Conservation (phyloP, 2,329 filamentous ascomycete species). For the Colletotrichum sp. region DNA sequence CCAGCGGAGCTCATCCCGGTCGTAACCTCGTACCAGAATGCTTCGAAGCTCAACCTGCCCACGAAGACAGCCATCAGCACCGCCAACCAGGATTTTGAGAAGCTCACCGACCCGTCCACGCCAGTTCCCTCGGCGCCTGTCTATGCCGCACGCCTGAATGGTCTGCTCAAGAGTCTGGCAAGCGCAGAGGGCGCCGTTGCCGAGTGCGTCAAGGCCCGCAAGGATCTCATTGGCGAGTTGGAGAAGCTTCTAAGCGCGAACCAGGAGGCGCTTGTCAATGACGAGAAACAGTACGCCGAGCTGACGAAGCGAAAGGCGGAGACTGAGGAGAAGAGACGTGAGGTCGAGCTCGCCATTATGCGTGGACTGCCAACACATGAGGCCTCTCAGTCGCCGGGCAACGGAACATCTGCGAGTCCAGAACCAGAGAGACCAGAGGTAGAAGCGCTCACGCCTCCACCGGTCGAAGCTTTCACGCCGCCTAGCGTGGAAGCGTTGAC, state of each 20-base stretch:
- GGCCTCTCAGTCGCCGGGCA: slow-evolving; percentile 51
- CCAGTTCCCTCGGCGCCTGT: slow-evolving; percentile 83
- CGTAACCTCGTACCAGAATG: slow-evolving; percentile 73
- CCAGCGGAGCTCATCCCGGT: slow-evolving; percentile 81
- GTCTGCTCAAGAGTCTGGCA: slow-evolving; percentile 87
- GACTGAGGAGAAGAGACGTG: slow-evolving; percentile 82
- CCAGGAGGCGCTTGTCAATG: slow-evolving; percentile 69
- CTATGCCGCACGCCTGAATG: slow-evolving; percentile 86
- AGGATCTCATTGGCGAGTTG: slow-evolving; percentile 77
- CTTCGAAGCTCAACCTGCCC: slow-evolving; percentile 74
- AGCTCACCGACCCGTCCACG: slow-evolving; percentile 75
- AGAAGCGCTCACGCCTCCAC: slow-evolving; percentile 86
- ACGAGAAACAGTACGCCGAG: slow-evolving; percentile 70
- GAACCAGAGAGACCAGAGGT: slow-evolving; percentile 74
- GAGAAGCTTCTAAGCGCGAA: slow-evolving; percentile 83
- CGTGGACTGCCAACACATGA: slow-evolving; percentile 72
- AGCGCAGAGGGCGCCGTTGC: slow-evolving; percentile 88
- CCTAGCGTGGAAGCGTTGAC: slow-evolving; percentile 27
- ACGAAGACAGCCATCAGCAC: slow-evolving; percentile 70
- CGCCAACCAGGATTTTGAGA: slow-evolving; percentile 84
- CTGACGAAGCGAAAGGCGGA: slow-evolving; percentile 70
- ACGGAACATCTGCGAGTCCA: slow-evolving; percentile 49
- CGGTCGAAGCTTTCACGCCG: slow-evolving; percentile 51
- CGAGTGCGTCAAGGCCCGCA: slow-evolving; percentile 86
- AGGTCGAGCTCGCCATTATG: slow-evolving; percentile 93